These are phyloP conservation scores for Fusarium gaditjirri DNA, from an alignment of 2,329 filamentous ascomycete species.

Conservation along the genomic window DNA sequence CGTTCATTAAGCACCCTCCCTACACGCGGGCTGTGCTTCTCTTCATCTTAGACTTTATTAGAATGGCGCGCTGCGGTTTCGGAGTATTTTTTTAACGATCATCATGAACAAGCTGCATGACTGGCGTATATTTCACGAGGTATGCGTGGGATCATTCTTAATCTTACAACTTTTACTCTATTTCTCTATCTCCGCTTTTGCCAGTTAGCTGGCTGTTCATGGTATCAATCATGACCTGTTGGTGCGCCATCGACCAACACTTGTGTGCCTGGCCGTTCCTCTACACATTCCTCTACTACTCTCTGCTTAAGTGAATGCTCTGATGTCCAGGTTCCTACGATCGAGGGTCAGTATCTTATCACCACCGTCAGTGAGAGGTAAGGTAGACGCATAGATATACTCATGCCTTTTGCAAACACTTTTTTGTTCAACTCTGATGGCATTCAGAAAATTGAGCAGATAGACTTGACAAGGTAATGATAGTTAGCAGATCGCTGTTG, in stretches of 20 bases:
- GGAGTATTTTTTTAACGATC: conserved; percentile 40
- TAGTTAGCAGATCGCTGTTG: background rate
- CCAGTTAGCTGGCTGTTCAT: conserved; percentile 14
- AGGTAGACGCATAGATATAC: background rate
- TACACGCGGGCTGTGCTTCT: conserved; percentile 12
- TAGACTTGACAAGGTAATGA: background rate
- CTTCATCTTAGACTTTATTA: conserved; percentile 27
- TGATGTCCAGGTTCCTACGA: background rate
- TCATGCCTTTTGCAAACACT: background rate
- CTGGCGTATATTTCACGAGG: conserved; percentile 49
- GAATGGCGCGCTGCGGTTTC: conserved; percentile 41
- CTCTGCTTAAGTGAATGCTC: conserved; percentile 5
- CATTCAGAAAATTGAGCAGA: background rate
- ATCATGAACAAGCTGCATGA: conserved; percentile 46
- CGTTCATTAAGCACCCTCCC: background rate
- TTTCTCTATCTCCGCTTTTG: conserved; percentile 3
- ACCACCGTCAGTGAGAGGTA: background rate
- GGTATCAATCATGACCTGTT: conserved; percentile 19
- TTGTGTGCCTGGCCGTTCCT: conserved; percentile 29
- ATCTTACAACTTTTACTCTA: conserved; percentile 31
- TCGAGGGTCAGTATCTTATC: background rate
- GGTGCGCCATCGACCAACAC: conserved; percentile 18
- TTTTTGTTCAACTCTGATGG: background rate
- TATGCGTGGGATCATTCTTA: conserved; percentile 48
- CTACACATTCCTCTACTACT: conserved; percentile 1